Percentiles rank a stretch among this genome's conserved stretches.
Evolutionary conservation across 2,329 filamentous ascomycete species (phyloP).

Genomic region (Xylaria multiplex): DNA sequence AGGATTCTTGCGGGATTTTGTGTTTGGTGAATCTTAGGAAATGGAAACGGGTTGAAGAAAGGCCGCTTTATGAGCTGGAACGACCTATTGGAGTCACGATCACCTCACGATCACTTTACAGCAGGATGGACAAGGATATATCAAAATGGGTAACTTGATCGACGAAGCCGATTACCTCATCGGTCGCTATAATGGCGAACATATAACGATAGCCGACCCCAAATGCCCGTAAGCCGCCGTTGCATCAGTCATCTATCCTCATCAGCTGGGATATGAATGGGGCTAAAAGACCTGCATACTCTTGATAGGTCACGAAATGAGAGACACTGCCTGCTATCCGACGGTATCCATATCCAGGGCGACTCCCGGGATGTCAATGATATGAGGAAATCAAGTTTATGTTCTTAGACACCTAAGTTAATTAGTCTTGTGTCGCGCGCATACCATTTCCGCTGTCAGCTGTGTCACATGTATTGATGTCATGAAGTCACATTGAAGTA

Average conservation of each 20-base stretch:
- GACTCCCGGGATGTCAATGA: neutral
- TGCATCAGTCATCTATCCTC: constrained; percentile 1
- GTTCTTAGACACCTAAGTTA: neutral
- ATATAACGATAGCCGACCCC: constrained; percentile 2
- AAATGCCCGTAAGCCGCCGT: neutral
- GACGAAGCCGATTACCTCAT: constrained; percentile 19
- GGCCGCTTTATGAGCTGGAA: neutral
- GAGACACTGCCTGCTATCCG: neutral
- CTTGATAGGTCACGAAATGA: neutral
- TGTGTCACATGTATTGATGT: constrained; percentile 14
- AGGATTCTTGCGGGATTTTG: neutral
- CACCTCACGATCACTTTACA: neutral
- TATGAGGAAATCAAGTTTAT: constrained; percentile 10
- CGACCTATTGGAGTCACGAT: neutral
- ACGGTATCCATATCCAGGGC: constrained; percentile 1
- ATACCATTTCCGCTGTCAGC: constrained; percentile 3
- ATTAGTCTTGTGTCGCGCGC: neutral
- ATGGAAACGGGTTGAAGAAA: neutral
- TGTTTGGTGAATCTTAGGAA: neutral
- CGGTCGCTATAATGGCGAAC: constrained; percentile 11
- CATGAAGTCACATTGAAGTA: constrained; percentile 21
- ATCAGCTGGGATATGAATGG: constrained; percentile 1
- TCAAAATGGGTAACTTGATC: constrained; percentile 21
- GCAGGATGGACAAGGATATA: neutral
- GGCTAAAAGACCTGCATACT: constrained; percentile 9